Evolutionary conservation across 2,329 filamentous ascomycete species (phyloP), one percentile per base, ranked within the genome.

Genomic region (Chaetomium sp.): DNA sequence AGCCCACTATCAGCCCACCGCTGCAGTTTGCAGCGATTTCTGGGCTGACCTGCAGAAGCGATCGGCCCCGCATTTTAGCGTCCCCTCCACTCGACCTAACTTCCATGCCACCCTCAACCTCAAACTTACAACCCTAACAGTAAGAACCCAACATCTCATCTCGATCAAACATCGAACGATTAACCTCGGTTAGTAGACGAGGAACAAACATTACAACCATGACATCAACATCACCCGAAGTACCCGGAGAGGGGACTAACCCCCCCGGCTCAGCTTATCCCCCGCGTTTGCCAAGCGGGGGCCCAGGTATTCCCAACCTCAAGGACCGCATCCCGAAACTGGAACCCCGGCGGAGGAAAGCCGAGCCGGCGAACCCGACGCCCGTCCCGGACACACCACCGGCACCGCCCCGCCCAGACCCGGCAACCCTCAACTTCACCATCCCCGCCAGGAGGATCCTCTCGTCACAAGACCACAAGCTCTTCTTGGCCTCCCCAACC

Each of bases 371-470:
- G 53, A 89, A 86, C 71, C 79, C 82, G 31, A 78, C 80, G 29
- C 89, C 92, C 67, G 82, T 90, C 54, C 93, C 93, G 65, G 82
- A 85, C 70, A 96, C 93, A 31, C 93, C 93, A 56, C 75, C 82
- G 47, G 83, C 97, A 9, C 87, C 92, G 38, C 76, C 86, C 55
- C 88, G 89, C 21, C 88, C 90, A 65, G 83, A 87, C 67, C 80
- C 83, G 49, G 82, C 84, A 60, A 82, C 79, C 54, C 81, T 88
- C 73, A 78, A 77, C 6, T 96, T 91, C 80, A 80, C 81, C 64
- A 80, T 80, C 6, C 95, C 95, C 0, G 85, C 83, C 13, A 85
- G 93, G 66, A 86, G 93, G 9, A 98, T 99, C 60, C 80, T 99
- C 13, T 94, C 93, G 3, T 82, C 82, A 2, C 81, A 85, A 57